Evolutionary conservation across 192 early-diverging fungal genomes (phyloP), one percentile per base, ranked within the genome.

Genomic region (Gigaspora rosea): DNA sequence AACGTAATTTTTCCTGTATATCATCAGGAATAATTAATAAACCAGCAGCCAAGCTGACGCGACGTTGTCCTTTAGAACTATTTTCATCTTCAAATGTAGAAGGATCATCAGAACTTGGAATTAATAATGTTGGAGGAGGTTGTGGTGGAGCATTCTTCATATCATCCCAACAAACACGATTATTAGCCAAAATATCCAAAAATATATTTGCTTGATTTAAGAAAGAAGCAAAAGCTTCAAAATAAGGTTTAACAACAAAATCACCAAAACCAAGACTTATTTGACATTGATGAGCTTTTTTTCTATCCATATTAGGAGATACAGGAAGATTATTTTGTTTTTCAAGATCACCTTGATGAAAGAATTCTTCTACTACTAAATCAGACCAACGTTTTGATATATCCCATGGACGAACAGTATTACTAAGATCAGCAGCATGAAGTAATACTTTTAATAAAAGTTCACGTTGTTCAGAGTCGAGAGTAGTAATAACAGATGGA

Each of bases 341-440:
- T 78, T 98, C 96, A 51, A 90, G 72, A 47, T 98, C 95, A 16
- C 95, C 95, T 68, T 98, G 96, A 52, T 85, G 70, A 76, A 94
- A 94, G 63, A 96, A 98, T 79, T 98, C 96, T 70, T 87, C 79
- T 6, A 94, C 91, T 10, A 98, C 92, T 63, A 93, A 77, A 82
- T 94, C 92, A 0, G 95, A 94, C 96, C 96, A 98, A 61, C 85
- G 89, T 77, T 94, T 92, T 83, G 94, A 96, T 72, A 95, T 87
- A 0, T 79, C 80, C 91, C 92, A 95, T 5, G 95, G 95, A 64
- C 94, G 85, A 36, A 93, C 89, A 0, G 95, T 88, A 71, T 97
- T 97, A 76, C 94, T 95, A 32, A 96, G 94, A 64, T 97, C 95
- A 50, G 95, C 94, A 0, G 93, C 92, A 71, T 97, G 95, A 16